A percentile compares a stretch with the other conserved stretches of the same genome.
These are phyloP conservation scores for Neoascochyta sp. DNA, from an alignment of 2,329 filamentous ascomycete genomes.

Conservation along the genomic window DNA sequence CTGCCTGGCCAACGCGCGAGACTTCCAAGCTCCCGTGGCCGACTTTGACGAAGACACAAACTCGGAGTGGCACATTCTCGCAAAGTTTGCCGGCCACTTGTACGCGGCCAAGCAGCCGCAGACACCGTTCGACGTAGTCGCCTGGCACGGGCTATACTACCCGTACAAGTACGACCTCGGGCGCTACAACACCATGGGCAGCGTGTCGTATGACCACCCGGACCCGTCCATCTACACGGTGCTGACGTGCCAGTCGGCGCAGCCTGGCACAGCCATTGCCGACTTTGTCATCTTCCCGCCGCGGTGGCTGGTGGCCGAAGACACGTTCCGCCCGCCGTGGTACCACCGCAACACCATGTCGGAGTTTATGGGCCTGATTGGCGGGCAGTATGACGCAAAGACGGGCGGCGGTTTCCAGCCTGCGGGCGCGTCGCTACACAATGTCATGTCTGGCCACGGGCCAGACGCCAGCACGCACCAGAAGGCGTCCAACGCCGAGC, in stretches of 20 bases:
- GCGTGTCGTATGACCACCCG: slow-evolving; percentile 60
- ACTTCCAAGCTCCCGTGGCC: slow-evolving; percentile 62
- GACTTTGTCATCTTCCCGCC: slow-evolving; percentile 73
- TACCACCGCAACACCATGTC: slow-evolving; percentile 69
- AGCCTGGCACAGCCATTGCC: slow-evolving; percentile 55
- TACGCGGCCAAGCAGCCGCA: slow-evolving; percentile 60
- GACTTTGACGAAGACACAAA: slow-evolving; percentile 55
- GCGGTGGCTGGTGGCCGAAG: slow-evolving; percentile 65
- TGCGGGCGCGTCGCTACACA: slow-evolving; percentile 63
- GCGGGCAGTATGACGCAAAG: slow-evolving; percentile 60
- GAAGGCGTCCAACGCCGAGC: slow-evolving; percentile 53
- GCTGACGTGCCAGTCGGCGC: slow-evolving; percentile 58
- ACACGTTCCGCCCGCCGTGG: slow-evolving; percentile 69
- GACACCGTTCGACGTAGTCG: slow-evolving; percentile 67
- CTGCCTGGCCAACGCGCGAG: slow-evolving; percentile 61
- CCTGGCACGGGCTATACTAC: slow-evolving; percentile 68
- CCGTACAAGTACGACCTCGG: slow-evolving; percentile 57
- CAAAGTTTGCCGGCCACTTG: slow-evolving; percentile 60
- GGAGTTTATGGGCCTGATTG: slow-evolving; percentile 65
- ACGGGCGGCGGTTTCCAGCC: slow-evolving; percentile 57
- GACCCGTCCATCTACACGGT: slow-evolving; percentile 67
- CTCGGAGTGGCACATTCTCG: slow-evolving; percentile 55
- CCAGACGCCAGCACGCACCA: slow-evolving; percentile 59
- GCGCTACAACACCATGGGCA: slow-evolving; percentile 57
- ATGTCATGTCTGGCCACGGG: slow-evolving; percentile 70